Percentiles rank a stretch among this genome's conserved stretches.
Conservation (phyloP, 192 early-diverging fungal species). For the Entophlyctis helioformis region DNA sequence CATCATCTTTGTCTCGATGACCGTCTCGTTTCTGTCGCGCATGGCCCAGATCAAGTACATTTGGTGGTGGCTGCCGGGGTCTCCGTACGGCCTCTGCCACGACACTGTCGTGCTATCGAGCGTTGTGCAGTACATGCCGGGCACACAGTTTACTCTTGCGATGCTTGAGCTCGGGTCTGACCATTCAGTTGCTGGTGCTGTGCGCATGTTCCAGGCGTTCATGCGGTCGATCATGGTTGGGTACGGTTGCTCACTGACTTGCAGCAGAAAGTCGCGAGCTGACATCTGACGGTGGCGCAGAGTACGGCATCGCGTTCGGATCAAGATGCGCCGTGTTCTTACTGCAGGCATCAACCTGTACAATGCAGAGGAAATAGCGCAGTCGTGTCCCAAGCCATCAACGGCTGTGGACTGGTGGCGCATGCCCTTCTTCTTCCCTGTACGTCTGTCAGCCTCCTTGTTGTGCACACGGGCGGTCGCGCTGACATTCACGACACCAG, state of each 20-base stretch:
- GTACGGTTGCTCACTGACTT: slow-evolving; percentile 1
- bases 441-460: background rate
- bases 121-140: slow-evolving; percentile 8
- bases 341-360: too few relatives aligned
- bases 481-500: background rate
- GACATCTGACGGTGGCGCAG: too few relatives aligned
- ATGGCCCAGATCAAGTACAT: slow-evolving; percentile 1
- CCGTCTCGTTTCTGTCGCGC: slow-evolving; percentile 2
- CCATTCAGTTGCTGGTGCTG: slow-evolving; percentile 11
- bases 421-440: slow-evolving; percentile 11
- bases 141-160: slow-evolving; percentile 11
- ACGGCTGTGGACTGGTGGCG: slow-evolving; percentile 8
- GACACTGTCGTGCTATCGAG: slow-evolving; percentile 4
- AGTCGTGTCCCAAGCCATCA: too few relatives aligned
- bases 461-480: background rate
- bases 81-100: slow-evolving; percentile 9
- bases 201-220: slow-evolving; percentile 16
- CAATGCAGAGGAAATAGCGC: too few relatives aligned
- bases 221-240: slow-evolving; percentile 14
- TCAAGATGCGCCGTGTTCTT: too few relatives aligned
- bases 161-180: slow-evolving; percentile 14
- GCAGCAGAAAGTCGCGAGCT: too few relatives aligned
- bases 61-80: slow-evolving; percentile 1
- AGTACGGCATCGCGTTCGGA: too few relatives aligned
- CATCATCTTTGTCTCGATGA: slow-evolving; percentile 5